Conservation (phyloP, 2,329 filamentous ascomycete species). For the Penicillium brasilianum region DNA sequence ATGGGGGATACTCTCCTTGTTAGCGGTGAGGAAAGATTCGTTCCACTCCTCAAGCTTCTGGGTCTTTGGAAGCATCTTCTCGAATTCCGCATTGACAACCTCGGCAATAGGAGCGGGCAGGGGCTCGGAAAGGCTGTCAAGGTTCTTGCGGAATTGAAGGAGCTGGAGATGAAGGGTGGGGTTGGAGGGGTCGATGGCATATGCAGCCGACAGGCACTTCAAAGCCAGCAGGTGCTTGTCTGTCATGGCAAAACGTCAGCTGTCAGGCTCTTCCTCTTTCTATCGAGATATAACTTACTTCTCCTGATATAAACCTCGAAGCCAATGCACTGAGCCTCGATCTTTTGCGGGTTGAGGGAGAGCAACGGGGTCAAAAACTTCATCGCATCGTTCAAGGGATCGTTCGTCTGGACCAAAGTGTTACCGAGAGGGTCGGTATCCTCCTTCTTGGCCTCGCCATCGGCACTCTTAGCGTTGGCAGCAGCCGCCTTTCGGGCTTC, state of each 20-base stretch:
- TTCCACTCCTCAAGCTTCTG: constrained; percentile 68
- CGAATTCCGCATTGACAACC: constrained; percentile 72
- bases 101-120: constrained; percentile 69
- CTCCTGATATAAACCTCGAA: constrained; percentile 88
- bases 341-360: constrained; percentile 78
- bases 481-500: constrained; percentile 79
- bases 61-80: constrained; percentile 60
- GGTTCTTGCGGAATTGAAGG: constrained; percentile 68
- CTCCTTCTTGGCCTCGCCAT: constrained; percentile 75
- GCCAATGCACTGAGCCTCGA: constrained; percentile 80
- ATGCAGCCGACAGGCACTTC: constrained; percentile 78
- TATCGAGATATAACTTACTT: constrained; percentile 62
- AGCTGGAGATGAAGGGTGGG: constrained; percentile 77
- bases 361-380: constrained; percentile 84
- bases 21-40: constrained; percentile 65
- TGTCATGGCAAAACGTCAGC: constrained; percentile 47
- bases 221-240: constrained; percentile 88
- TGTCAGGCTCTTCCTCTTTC: neutral
- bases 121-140: constrained; percentile 63
- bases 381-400: constrained; percentile 83
- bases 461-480: constrained; percentile 61
- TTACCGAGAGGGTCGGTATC: constrained; percentile 86
- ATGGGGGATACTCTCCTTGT: constrained; percentile 67
- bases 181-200: constrained; percentile 70
- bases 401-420: constrained; percentile 77